Evolutionary conservation across 345 rosid genomes (phyloP), one percentile per base, ranked within the genome.

Genomic region (Brassica juncea): DNA sequence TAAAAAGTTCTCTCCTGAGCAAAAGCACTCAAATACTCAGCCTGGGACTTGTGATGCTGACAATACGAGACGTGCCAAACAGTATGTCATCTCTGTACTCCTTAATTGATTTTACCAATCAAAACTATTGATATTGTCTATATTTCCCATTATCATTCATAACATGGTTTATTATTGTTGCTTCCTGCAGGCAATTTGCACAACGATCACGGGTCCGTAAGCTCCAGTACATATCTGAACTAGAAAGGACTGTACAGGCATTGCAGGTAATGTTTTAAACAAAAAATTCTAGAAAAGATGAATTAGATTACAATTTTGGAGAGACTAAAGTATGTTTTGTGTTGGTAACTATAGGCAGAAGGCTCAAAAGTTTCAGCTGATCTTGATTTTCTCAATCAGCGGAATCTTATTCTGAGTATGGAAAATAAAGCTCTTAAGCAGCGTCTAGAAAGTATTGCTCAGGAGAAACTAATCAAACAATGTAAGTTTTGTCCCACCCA

Each of bases 151-250:
- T 80, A 70, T 79, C 54, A 47, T 76, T 19, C 19, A 19, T 19
- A 76, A 59, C 74, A 31, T 76, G 52, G 27, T 68, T 79, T 3
- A 58, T 37, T 37, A 21, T 72, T 81, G 16, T 23, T 78, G 27
- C 76, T 57, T 49, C 19, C 6, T 83, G 79, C 84, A 96, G 99
- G 90, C 99, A 93, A 91, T 96, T 93, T 65, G 99, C 99, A 75
- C 99, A 96, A 73, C 92, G 99, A 37, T 96, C 99, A 63, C 84
- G 99, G 75, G 98, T 93, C 25, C 91, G 99, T 25, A 96, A 96
- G 84, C 98, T 96, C 77, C 99, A 96, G 85, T 93, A 93, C 85
- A 96, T 96, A 83, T 94, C 99, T 84, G 99, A 96, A 85, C 84
- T 93, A 84, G 99, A 96, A 89, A 89, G 94, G 71, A 92, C 89